Percentiles rank a stretch among this genome's conserved stretches.
These are phyloP conservation scores for Pigoraptor vietnamica DNA, from an alignment of 78 protist genomes.

Conservation along the genomic window DNA sequence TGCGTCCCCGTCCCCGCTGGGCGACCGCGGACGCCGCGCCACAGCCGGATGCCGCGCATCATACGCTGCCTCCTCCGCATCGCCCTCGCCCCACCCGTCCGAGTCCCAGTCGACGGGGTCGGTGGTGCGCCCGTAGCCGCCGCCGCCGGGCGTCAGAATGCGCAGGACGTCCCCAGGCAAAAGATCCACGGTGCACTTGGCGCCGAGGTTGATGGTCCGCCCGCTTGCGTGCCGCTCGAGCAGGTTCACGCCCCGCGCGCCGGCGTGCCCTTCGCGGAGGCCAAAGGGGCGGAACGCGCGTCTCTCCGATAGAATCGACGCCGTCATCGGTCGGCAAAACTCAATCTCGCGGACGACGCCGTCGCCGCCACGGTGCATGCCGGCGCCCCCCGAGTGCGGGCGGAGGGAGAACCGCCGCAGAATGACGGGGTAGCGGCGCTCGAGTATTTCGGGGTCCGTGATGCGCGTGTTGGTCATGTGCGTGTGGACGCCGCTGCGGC, in stretches of 20 bases:
- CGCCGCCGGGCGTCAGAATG: conserved; percentile 76
- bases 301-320: conserved; percentile 65
- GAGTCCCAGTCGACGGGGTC: neutral
- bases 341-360: conserved; percentile 81
- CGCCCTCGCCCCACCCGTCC: neutral
- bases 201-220: conserved; percentile 64
- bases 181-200: conserved; percentile 49
- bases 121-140: conserved; percentile 55
- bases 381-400: conserved; percentile 84
- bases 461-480: conserved; percentile 97
- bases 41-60: neutral
- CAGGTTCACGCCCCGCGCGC: conserved; percentile 69
- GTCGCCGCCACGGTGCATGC: conserved; percentile 79
- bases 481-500: conserved; percentile 84
- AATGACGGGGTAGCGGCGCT: conserved; percentile 80
- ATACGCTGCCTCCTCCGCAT: neutral
- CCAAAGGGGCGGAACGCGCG: conserved; percentile 65
- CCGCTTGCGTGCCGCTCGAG: conserved; percentile 24
- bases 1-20: neutral
- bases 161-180: conserved; percentile 59
- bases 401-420: conserved; percentile 67
- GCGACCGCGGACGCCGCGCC: neutral
- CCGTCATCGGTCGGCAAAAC: conserved; percentile 40
- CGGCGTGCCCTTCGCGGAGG: conserved; percentile 70
- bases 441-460: conserved; percentile 92